Evolutionary conservation across 495 filamentous ascomycete species (phyloP).

Genomic region (Tuber microsphaerosporum): DNA sequence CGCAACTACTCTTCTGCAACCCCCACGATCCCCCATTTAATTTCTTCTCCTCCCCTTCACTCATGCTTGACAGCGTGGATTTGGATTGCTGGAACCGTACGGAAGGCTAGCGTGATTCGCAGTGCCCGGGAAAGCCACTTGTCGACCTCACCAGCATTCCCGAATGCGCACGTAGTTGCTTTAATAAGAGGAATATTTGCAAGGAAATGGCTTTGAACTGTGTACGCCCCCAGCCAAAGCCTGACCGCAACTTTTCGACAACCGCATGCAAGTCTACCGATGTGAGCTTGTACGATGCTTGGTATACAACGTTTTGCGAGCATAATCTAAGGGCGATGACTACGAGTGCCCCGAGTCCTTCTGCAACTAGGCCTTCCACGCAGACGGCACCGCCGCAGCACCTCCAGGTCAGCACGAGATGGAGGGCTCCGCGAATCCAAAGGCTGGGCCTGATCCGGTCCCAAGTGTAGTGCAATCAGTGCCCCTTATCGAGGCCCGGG

Average conservation of each 20-base stretch:
- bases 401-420: too few species aligned
- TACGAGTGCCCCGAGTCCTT: not conserved
- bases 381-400: too few species aligned
- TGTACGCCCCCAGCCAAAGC: slow-evolving; percentile 6
- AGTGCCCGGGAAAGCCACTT: slow-evolving; percentile 7
- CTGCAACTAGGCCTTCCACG: not conserved
- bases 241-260: not conserved
- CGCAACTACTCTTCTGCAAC: not conserved
- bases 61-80: not conserved
- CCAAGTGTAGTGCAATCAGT: too few species aligned
- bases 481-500: not conserved
- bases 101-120: slow-evolving; percentile 2
- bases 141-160: slow-evolving; percentile 1
- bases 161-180: slow-evolving; percentile 2
- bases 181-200: slow-evolving; percentile 4
- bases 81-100: slow-evolving; percentile 5
- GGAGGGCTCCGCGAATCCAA: too few species aligned
- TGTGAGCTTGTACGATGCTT: not conserved
- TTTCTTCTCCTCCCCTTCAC: not conserved
- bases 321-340: not conserved
- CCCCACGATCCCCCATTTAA: not conserved
- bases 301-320: slow-evolving; percentile 2
- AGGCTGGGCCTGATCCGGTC: too few species aligned
- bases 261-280: slow-evolving; percentile 2
- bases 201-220: slow-evolving; percentile 3